A percentile compares a stretch with the other conserved stretches of the same genome.
phyloP scores from a whole-genome alignment of 805 yeast genomes.

The Suhomyces xylopsoci region DNA sequence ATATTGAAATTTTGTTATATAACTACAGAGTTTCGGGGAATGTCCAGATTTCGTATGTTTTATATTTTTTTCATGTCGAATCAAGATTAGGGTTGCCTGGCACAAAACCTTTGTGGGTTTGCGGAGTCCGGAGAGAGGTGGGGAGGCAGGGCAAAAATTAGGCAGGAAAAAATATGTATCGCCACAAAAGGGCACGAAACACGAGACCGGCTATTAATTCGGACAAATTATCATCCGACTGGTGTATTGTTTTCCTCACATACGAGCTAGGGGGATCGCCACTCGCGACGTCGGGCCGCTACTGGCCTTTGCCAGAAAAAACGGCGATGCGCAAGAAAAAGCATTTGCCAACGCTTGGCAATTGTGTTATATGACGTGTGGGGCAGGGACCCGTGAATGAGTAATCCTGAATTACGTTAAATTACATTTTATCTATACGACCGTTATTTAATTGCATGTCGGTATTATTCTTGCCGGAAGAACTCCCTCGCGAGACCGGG shows the following conservation, averaged over 20 bases:
- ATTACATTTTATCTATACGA: background rate
- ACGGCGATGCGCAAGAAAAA: background rate
- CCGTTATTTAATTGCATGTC: background rate
- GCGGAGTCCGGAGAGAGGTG: background rate
- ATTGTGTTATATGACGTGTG: background rate
- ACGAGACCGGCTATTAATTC: background rate
- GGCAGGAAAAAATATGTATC: background rate
- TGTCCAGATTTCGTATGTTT: background rate
- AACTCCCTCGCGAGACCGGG: background rate
- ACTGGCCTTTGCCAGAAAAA: background rate
- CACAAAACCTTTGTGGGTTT: background rate
- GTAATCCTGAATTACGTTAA: background rate
- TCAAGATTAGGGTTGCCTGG: background rate
- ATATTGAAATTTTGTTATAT: slow-evolving; percentile 29
- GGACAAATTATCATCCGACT: background rate
- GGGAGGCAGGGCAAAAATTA: background rate
- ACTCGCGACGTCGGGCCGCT: background rate
- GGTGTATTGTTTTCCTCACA: background rate
- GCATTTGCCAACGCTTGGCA: background rate
- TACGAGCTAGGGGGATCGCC: background rate
- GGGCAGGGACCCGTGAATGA: background rate
- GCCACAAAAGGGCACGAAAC: background rate
- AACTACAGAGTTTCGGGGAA: background rate
- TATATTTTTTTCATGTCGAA: background rate
- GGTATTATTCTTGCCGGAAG: background rate